Evolutionary conservation across 768 basidiomycete species (phyloP).

Genomic region (Cyclocybe aegerita): DNA sequence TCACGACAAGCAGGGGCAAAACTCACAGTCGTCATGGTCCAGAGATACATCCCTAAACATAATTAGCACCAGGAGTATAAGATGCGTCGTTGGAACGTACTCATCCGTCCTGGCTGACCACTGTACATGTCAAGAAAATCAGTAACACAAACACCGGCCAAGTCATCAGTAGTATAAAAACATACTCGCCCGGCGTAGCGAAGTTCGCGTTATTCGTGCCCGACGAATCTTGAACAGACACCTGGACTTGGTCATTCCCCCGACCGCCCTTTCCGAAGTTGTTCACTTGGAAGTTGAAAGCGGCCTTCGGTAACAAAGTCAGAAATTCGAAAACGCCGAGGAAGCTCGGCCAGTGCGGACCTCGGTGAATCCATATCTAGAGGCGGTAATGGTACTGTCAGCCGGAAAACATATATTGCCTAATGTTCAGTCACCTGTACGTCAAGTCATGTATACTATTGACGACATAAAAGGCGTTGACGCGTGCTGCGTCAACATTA

Average conservation of each 20-base stretch:
- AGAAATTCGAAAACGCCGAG: too few relatives aligned
- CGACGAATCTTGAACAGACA: slow-evolving; percentile 51
- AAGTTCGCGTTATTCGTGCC: slow-evolving; percentile 47
- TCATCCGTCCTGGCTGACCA: slow-evolving; percentile 18
- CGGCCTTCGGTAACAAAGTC: slow-evolving; percentile 42
- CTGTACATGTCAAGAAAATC: background rate
- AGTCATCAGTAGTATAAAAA: background rate
- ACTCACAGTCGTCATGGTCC: slow-evolving; percentile 25
- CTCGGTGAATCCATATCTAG: slow-evolving; percentile 53
- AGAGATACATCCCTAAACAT: slow-evolving; percentile 30
- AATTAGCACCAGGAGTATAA: background rate
- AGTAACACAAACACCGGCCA: background rate
- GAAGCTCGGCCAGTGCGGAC: background rate
- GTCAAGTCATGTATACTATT: slow-evolving; percentile 57
- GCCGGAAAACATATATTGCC: background rate
- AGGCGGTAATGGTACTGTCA: slow-evolving; percentile 32
- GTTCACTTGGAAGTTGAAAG: slow-evolving; percentile 50
- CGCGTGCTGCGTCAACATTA: slow-evolving; percentile 54
- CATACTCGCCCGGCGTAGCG: slow-evolving; percentile 20
- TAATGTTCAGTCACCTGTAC: slow-evolving; percentile 38
- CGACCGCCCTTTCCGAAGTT: slow-evolving; percentile 55
- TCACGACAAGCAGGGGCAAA: background rate
- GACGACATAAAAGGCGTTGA: slow-evolving; percentile 58
- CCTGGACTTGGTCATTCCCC: slow-evolving; percentile 49
- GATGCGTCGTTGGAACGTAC: background rate